Evolutionary conservation across 768 basidiomycete genomes (phyloP).

Genomic region (Tylopilus felleus): DNA sequence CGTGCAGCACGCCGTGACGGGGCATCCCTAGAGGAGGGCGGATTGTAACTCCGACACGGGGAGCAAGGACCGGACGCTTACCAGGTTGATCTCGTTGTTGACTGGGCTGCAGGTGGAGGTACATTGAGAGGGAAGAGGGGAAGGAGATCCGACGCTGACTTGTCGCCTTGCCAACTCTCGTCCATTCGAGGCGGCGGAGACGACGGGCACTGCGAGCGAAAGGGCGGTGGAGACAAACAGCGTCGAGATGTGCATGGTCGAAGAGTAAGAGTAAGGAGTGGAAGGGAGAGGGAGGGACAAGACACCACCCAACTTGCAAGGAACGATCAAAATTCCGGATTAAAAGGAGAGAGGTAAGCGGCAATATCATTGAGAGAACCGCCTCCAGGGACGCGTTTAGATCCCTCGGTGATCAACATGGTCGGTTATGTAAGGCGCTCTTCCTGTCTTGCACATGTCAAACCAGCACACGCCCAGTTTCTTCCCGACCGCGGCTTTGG

Average conservation of each 20-base stretch:
- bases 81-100: conserved; percentile 22
- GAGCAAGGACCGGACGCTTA: conserved; percentile 6
- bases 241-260: conserved; percentile 15
- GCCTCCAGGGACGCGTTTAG: background rate
- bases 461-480: conserved; percentile 36
- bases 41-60: conserved; percentile 6
- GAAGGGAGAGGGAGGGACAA: background rate
- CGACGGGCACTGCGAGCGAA: background rate
- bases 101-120: conserved; percentile 22
- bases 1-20: conserved; percentile 37
- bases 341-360: background rate
- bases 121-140: conserved; percentile 24
- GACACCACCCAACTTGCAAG: background rate
- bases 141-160: conserved; percentile 5
- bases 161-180: conserved; percentile 15
- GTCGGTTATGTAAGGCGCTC: conserved; percentile 16
- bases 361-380: too few relatives aligned
- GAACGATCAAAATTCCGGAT: background rate
- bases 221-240: too few relatives aligned
- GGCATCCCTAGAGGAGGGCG: conserved; percentile 24
- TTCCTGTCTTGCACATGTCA: conserved; percentile 15
- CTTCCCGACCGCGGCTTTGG: conserved; percentile 39
- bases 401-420: too few relatives aligned
- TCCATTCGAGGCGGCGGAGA: background rate
- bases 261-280: background rate